A percentile compares a stretch with the other conserved stretches of the same genome.
Evolutionary conservation across 2,329 filamentous ascomycete species (phyloP).

Genomic region (Microdochium bolleyi): DNA sequence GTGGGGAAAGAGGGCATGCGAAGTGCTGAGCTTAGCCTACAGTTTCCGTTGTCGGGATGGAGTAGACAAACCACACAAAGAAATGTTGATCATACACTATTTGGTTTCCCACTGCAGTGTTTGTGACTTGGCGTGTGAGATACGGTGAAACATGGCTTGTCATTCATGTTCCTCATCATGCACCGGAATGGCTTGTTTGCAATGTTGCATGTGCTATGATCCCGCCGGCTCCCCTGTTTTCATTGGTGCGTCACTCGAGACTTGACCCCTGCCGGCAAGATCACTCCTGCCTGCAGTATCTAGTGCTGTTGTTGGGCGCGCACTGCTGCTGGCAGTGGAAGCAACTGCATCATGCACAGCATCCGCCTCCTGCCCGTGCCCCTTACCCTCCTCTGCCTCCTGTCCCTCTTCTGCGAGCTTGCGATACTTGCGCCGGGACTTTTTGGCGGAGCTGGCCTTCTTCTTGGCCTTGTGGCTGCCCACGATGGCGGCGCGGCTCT

Average conservation of each 20-base stretch:
- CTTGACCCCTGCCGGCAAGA: too few species aligned
- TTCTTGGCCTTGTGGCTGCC: conserved; percentile 56
- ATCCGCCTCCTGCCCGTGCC: conserved; percentile 10
- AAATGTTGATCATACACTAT: conserved; percentile 51
- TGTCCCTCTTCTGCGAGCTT: conserved; percentile 45
- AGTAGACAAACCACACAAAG: conserved; percentile 34
- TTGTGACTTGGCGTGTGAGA: conserved; percentile 3
- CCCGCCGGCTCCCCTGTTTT: not conserved
- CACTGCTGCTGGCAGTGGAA: not conserved
- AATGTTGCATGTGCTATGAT: not conserved
- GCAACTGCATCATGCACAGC: conserved; percentile 3
- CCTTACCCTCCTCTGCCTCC: conserved; percentile 13
- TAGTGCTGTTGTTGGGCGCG: not conserved
- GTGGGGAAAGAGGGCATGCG: conserved; percentile 35
- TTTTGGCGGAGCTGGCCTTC: conserved; percentile 72
- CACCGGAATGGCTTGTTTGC: not conserved
- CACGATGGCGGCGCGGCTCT: conserved; percentile 59
- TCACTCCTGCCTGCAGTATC: too few species aligned
- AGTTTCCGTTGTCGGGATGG: conserved; percentile 39
- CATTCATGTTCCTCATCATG: not conserved
- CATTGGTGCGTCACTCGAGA: too few species aligned
- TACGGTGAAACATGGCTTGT: not conserved
- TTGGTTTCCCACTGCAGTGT: conserved; percentile 32
- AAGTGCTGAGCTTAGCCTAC: conserved; percentile 41
- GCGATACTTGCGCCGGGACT: conserved; percentile 72